These are phyloP conservation scores for Pilobolus umbonatus DNA, from an alignment of 192 early-diverging fungal genomes.

Conservation along the genomic window DNA sequence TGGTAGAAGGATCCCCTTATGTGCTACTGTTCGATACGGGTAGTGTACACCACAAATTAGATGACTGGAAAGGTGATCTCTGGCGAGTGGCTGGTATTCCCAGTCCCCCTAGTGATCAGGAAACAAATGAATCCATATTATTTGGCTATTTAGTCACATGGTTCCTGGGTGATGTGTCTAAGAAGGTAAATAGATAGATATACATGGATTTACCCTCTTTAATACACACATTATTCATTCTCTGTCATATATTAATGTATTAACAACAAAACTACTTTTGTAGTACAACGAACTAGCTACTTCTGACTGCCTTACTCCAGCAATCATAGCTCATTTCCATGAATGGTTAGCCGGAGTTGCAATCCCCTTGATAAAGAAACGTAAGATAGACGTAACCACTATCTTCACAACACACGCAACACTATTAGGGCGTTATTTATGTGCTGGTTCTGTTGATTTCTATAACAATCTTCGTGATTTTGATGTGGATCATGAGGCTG, in stretches of 20 bases:
- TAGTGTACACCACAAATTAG: conserved; percentile 68
- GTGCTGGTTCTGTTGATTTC: conserved; percentile 93
- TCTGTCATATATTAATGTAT: neutral
- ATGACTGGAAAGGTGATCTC: conserved; percentile 96
- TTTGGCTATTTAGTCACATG: conserved; percentile 94
- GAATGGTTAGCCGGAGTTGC: conserved; percentile 95
- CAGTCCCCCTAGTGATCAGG: conserved; percentile 85
- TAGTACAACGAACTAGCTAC: conserved; percentile 41
- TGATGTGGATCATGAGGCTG: conserved; percentile 93
- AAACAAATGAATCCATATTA: conserved; percentile 92
- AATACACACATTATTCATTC: neutral
- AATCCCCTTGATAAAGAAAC: conserved; percentile 80
- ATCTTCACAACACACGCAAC: conserved; percentile 98
- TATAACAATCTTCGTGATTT: conserved; percentile 93
- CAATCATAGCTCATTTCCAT: conserved; percentile 95
- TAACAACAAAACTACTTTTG: neutral
- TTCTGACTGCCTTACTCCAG: too few relatives aligned
- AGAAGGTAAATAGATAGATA: conserved; percentile 21
- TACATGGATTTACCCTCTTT: neutral
- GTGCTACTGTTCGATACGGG: conserved; percentile 88
- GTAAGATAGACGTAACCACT: conserved; percentile 83
- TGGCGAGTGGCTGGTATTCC: conserved; percentile 88
- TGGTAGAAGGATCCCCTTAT: conserved; percentile 88
- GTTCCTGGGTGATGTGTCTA: conserved; percentile 76
- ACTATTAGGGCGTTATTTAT: conserved; percentile 90